Conservation (phyloP, 495 filamentous ascomycete genomes). For the Halenospora varia region DNA sequence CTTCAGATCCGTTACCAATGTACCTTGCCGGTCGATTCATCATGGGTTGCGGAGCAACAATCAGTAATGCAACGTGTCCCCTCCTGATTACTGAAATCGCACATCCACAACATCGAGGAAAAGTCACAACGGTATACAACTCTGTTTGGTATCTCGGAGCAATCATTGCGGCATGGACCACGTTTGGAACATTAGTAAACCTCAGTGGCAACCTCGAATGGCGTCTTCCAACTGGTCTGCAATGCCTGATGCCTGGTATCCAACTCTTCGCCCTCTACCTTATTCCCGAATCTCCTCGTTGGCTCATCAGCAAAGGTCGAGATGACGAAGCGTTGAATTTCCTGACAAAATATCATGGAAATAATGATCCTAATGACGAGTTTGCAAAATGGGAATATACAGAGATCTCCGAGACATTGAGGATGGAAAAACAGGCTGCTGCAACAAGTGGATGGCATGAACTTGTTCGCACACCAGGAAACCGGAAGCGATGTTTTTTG, state of each 20-base stretch:
- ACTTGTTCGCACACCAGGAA: conserved; percentile 21
- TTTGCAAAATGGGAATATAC: conserved; percentile 32
- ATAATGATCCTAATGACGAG: conserved; percentile 25
- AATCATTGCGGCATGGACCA: not conserved
- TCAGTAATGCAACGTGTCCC: not conserved
- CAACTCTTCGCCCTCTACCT: no score
- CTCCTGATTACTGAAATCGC: not conserved
- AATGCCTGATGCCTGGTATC: no score
- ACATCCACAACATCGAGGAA: not conserved
- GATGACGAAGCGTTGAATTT: conserved; percentile 38
- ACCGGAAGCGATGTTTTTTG: conserved; percentile 44
- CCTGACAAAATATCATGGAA: conserved; percentile 32
- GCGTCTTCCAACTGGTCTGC: no score
- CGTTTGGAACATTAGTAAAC: conserved; percentile 11
- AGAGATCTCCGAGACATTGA: conserved; percentile 20
- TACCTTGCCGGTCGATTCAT: not conserved
- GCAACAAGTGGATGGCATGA: not conserved
- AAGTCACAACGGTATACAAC: not conserved
- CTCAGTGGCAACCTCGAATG: no score
- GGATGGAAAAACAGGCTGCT: not conserved
- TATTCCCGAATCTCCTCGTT: conserved; percentile 13
- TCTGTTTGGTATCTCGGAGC: not conserved
- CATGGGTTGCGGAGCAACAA: not conserved
- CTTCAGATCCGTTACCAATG: not conserved
- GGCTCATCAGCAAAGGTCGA: conserved; percentile 24